Base-by-base conservation (phyloP, 2,329 filamentous ascomycete genomes). In the Neoarthrinium moseri region DNA sequence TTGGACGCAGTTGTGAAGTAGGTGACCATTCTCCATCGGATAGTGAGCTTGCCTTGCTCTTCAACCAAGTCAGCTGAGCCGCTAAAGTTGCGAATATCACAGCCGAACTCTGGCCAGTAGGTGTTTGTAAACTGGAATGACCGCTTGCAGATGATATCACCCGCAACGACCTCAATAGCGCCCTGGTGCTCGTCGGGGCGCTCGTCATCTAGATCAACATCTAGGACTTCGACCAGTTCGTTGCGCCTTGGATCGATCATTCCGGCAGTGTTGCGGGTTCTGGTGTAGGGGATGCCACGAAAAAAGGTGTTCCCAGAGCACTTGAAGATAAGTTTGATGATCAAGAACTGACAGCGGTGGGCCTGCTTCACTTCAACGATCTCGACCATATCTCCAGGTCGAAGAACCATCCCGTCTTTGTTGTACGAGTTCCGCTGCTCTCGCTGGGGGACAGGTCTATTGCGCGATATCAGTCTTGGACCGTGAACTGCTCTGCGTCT, bases 91-190 rank as follows among this genome's bases (percentile, higher is more conserved):
- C 41, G 22, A 0, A 37, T 18, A 0, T 61, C 43, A 6, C 63
- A 65, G 1, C 63, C 57, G 38, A 67, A 65, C 0, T 58, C 46
- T 0, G 76, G 75, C 34, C 72, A 81, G 0, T 61, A 53, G 0
- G 70, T 59, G 47, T 88, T 89, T 0, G 84, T 88, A 2, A 75
- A 62, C 1, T 70, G 56, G 0, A 87, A 61, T 0, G 57, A 58
- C 1, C 79, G 64, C 6, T 70, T 61, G 2, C 61, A 50, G 2
- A 67, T 54, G 0, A 84, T 65, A 0, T 66, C 48, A 0, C 52
- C 40, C 0, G 74, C 45, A 0, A 61, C 34, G 0, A 84, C 56
- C 2, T 80, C 73, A 0, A 75, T 53, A 0, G 70, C 47, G 0
- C 67, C 59, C 17, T 78, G 72, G 0, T 62, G 47, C 1, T 68